These are phyloP conservation scores for Umbelopsis sp. DNA, from an alignment of 192 early-diverging fungal genomes.

Conservation along the genomic window DNA sequence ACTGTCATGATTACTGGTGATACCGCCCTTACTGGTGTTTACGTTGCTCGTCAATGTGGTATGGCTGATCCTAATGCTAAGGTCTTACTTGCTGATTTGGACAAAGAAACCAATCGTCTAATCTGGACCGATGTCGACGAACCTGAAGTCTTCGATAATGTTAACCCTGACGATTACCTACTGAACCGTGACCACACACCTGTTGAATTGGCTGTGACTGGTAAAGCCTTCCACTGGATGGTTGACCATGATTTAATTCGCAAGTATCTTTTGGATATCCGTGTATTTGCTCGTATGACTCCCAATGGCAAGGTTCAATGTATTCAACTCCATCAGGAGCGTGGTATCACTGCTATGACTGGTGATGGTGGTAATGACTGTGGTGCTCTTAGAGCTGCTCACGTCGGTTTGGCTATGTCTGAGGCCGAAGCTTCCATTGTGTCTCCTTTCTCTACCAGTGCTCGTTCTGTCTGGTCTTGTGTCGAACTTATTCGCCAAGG, in stretches of 20 bases:
- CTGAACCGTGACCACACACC: constrained; percentile 33
- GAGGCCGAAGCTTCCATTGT: constrained; percentile 84
- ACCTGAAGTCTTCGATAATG: constrained; percentile 39
- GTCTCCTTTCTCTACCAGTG: constrained; percentile 71
- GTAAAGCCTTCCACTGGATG: constrained; percentile 63
- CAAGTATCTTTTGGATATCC: constrained; percentile 62
- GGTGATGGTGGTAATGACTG: constrained; percentile 88
- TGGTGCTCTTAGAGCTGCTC: constrained; percentile 79
- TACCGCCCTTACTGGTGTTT: constrained; percentile 74
- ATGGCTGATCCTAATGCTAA: constrained; percentile 40
- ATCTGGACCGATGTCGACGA: constrained; percentile 65
- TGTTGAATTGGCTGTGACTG: constrained; percentile 72
- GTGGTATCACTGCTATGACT: constrained; percentile 78
- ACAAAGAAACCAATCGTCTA: constrained; percentile 40
- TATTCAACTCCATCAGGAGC: constrained; percentile 75
- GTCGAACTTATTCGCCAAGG: constrained; percentile 72
- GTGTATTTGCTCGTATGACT: constrained; percentile 81
- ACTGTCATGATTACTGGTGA: constrained; percentile 87
- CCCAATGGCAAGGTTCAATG: constrained; percentile 78
- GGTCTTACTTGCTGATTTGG: constrained; percentile 56
- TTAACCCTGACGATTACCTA: constrained; percentile 35
- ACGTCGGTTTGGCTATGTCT: constrained; percentile 79
- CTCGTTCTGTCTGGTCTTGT: constrained; percentile 66
- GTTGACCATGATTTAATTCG: constrained; percentile 46
- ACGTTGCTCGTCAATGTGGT: constrained; percentile 64